phyloP scores from a whole-genome alignment of 2,329 filamentous ascomycete genomes.

The Teratosphaeria zuluensis region DNA sequence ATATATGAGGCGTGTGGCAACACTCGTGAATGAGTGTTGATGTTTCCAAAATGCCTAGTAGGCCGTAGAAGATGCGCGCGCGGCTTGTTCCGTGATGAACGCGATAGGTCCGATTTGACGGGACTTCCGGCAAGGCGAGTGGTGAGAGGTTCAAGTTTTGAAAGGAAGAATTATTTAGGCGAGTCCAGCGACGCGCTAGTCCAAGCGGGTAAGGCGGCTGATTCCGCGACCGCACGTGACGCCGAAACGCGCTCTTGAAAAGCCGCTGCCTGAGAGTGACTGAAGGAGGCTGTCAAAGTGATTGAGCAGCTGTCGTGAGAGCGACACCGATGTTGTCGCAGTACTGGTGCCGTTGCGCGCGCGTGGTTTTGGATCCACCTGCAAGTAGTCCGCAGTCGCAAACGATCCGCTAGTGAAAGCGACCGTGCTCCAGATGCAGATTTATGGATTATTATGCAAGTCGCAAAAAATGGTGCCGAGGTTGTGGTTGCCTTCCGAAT shows the following conservation, averaged over 20 bases:
- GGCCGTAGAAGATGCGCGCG: background rate
- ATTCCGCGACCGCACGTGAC: conserved; percentile 1
- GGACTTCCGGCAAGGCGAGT: background rate
- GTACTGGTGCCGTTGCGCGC: background rate
- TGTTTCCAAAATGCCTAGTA: background rate
- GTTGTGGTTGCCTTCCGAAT: background rate
- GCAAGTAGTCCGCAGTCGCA: background rate
- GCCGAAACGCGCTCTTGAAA: background rate
- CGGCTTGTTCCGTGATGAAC: conserved; percentile 1
- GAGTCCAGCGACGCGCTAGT: background rate
- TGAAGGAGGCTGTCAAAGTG: background rate
- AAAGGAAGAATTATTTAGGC: conserved; percentile 4
- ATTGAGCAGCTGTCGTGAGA: background rate
- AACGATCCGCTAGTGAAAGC: conserved; percentile 7
- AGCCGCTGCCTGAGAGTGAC: conserved; percentile 1
- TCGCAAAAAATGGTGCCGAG: background rate
- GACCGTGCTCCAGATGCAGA: conserved; percentile 4
- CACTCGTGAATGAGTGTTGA: background rate
- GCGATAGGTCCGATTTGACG: background rate
- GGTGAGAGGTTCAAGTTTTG: conserved; percentile 1
- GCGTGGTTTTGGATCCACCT: background rate
- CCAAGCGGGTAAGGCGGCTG: background rate
- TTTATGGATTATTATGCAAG: conserved; percentile 2
- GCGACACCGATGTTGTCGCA: background rate
- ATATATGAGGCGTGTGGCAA: background rate